Conservation (phyloP, 2,329 filamentous ascomycete genomes). For the Zasmidium cellare region DNA sequence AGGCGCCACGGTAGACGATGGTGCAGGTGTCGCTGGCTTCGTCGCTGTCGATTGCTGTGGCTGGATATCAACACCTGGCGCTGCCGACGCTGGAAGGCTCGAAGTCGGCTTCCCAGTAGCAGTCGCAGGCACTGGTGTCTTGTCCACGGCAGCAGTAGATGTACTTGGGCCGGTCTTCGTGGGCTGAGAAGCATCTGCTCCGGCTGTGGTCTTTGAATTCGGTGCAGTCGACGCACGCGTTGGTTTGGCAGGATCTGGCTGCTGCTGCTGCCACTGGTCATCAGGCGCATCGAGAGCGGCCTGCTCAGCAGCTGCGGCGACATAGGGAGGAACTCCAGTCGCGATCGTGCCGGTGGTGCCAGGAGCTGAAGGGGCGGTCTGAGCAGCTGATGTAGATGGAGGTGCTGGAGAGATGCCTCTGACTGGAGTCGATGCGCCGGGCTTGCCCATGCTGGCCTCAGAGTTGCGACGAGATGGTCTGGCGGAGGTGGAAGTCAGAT, state of each 20-base stretch:
- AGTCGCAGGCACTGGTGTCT: neutral
- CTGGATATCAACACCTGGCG: neutral
- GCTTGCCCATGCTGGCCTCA: neutral
- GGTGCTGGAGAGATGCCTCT: neutral
- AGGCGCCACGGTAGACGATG: neutral
- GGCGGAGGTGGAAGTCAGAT: constrained; percentile 14
- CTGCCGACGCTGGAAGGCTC: neutral
- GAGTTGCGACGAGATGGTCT: constrained; percentile 18
- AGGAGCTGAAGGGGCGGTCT: neutral
- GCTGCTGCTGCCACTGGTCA: constrained; percentile 1
- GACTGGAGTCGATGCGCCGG: neutral
- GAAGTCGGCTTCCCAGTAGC: neutral
- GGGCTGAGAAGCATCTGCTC: neutral
- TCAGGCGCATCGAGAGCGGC: constrained; percentile 5
- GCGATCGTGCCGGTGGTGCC: neutral
- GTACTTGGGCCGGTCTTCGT: neutral
- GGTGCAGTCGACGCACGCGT: neutral
- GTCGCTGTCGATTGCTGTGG: neutral
- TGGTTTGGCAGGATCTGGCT: constrained; percentile 2
- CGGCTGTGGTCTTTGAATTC: neutral
- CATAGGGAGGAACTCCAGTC: neutral
- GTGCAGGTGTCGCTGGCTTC: neutral
- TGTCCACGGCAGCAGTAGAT: neutral
- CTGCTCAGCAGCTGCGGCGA: constrained; percentile 4
- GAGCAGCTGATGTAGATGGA: neutral